Evolutionary conservation across 495 filamentous ascomycete genomes (phyloP).

Genomic region (Aspergillus asperescens): DNA sequence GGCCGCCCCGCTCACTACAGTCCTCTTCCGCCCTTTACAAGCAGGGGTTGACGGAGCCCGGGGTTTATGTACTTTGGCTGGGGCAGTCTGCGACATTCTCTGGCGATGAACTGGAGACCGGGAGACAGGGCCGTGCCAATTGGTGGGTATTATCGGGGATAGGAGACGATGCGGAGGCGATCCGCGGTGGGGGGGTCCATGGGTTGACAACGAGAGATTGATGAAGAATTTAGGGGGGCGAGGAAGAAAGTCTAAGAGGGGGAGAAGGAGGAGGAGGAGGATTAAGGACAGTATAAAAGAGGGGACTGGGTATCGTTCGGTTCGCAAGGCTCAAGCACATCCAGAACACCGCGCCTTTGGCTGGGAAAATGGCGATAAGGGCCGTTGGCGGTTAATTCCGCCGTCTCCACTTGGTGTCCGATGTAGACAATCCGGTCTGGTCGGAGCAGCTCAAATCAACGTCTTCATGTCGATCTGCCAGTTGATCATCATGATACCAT

Average conservation of each 20-base stretch:
- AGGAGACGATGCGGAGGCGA: slow-evolving; percentile 15
- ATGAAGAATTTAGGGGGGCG: background rate
- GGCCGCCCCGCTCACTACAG: slow-evolving; percentile 80
- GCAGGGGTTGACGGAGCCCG: slow-evolving; percentile 25
- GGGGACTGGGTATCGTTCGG: too few species aligned
- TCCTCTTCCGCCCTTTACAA: slow-evolving; percentile 81
- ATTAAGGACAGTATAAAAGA: background rate
- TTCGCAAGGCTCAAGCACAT: too few species aligned
- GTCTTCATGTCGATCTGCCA: background rate
- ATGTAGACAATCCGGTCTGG: background rate
- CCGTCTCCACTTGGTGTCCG: too few species aligned
- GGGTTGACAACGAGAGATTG: background rate
- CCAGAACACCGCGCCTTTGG: background rate
- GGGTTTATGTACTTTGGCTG: slow-evolving; percentile 28
- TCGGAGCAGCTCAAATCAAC: background rate
- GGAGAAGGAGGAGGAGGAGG: background rate
- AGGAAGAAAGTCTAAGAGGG: background rate
- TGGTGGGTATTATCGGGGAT: slow-evolving; percentile 4
- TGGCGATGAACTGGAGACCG: background rate
- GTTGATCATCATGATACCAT: too few species aligned
- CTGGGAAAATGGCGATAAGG: slow-evolving; percentile 3
- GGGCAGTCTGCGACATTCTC: slow-evolving; percentile 23
- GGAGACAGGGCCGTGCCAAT: background rate
- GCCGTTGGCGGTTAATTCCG: background rate
- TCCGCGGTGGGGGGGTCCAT: slow-evolving; percentile 23